Percentiles rank a stretch among this genome's conserved stretches.
Evolutionary conservation across 148 eudicot genomes (phyloP).

Genomic region (Rhododendron kiyosumense): DNA sequence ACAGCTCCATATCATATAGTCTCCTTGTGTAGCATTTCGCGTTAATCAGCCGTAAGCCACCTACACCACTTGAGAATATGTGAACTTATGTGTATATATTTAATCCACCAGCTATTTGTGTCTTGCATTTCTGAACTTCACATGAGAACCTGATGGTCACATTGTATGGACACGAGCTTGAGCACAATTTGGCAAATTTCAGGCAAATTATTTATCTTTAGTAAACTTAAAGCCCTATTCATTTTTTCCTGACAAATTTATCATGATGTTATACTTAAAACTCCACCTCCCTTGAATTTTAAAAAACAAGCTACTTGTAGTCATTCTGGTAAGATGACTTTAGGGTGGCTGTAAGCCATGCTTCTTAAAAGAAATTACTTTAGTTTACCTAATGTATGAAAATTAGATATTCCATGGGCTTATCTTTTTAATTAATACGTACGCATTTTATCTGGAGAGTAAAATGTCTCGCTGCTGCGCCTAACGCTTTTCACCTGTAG

Average conservation of each 20-base stretch:
- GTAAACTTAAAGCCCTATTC: neutral
- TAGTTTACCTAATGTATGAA: neutral
- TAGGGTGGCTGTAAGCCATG: neutral
- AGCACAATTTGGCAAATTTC: neutral
- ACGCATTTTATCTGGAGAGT: neutral
- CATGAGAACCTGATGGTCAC: neutral
- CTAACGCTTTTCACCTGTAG: neutral
- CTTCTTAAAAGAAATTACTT: neutral
- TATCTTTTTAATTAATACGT: neutral
- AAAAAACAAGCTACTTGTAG: neutral
- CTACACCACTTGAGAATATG: neutral
- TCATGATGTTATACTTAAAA: neutral
- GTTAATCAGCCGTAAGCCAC: neutral
- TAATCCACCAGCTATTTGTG: neutral
- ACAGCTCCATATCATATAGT: neutral
- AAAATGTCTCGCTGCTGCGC: neutral
- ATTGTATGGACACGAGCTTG: neutral
- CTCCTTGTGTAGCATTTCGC: neutral
- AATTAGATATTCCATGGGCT: neutral
- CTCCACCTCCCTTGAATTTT: neutral
- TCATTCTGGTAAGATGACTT: neutral
- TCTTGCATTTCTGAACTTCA: neutral
- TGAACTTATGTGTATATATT: neutral
- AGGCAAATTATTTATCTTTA: neutral
- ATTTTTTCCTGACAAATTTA: neutral